Evolutionary conservation across 257 asterid species (phyloP), one percentile per base, ranked within the genome.

Genomic region (Salvia miltiorrhiza): DNA sequence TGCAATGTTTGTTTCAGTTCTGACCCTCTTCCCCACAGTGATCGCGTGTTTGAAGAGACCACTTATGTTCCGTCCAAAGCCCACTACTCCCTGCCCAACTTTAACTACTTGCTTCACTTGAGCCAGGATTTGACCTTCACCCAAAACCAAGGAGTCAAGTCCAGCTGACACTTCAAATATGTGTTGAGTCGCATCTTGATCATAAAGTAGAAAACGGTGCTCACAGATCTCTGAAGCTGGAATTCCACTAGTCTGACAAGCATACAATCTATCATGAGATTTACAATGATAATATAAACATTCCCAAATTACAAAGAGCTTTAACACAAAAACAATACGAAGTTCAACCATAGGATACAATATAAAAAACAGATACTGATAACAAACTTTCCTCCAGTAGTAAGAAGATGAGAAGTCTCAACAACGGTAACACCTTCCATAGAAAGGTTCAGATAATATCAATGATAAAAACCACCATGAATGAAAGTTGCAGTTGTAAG

Each of bases 51-150:
- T 93, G 75, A 93, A 93, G 45, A 93, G 97, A 48, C 97, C 95
- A 20, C 97, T 93, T 69, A 93, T 88, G 83, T 90, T 93, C 69
- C 97, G 80, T 14, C 95, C 96, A 33, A 93, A 93, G 63, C 98
- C 98, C 30, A 79, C 78, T 11, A 93, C 89, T 24, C 96, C 97
- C 76, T 93, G 97, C 54, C 97, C 98, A 53, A 85, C 91, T 78
- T 88, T 90, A 54, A 93, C 98, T 5, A 93, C 98, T 79, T 93
- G 98, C 74, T 90, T 93, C 52, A 93, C 98, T 72, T 93, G 98
- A 45, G 98, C 88, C 16, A 93, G 89, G 78, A 93, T 93, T 70
- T 93, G 98, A n/a, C 98, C 96, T 80, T 93, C 98, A 56, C 98
- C 97, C 67, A 93, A 62, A 19, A 93, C 98, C 79, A 93, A 80